Conservation (phyloP, 805 yeast genomes). For the Metschnikowia colocasiae region DNA sequence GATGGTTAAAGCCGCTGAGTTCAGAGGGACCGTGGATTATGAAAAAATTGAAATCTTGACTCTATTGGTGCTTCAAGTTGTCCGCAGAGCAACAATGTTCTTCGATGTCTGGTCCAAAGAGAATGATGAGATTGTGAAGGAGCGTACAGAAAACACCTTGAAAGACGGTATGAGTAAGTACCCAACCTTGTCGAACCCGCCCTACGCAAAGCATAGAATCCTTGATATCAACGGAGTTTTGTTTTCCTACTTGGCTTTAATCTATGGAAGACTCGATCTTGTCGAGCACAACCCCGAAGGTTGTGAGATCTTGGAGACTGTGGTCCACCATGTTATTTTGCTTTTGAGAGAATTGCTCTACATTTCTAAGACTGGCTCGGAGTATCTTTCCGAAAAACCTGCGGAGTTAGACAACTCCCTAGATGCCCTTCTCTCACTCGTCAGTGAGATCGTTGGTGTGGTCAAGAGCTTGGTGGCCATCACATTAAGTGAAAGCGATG, state of each 20-base stretch:
- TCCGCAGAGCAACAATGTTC: slow-evolving; percentile 61
- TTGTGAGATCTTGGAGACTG: slow-evolving; percentile 60
- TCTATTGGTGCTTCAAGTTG: slow-evolving; percentile 61
- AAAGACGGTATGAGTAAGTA: slow-evolving; percentile 39
- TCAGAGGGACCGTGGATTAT: slow-evolving; percentile 57
- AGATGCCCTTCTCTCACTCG: slow-evolving; percentile 56
- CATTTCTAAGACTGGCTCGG: slow-evolving; percentile 51
- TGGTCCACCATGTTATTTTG: slow-evolving; percentile 66
- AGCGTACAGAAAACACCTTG: slow-evolving; percentile 32
- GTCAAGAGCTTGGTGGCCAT: slow-evolving; percentile 60
- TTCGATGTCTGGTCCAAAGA: slow-evolving; percentile 71
- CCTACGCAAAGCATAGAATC: slow-evolving; percentile 59
- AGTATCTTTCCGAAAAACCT: slow-evolving; percentile 36
- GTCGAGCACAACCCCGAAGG: slow-evolving; percentile 71
- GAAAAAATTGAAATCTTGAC: slow-evolving; percentile 61
- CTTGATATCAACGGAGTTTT: slow-evolving; percentile 61
- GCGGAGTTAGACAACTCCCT: slow-evolving; percentile 46
- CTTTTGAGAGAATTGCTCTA: slow-evolving; percentile 60
- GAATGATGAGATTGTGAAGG: slow-evolving; percentile 43
- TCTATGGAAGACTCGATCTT: slow-evolving; percentile 73
- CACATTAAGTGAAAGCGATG: slow-evolving; percentile 42
- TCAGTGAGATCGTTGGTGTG: slow-evolving; percentile 61
- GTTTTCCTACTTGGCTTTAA: slow-evolving; percentile 58
- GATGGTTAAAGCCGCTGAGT: slow-evolving; percentile 73
- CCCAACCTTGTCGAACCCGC: slow-evolving; percentile 50